Evolutionary conservation across 495 filamentous ascomycete genomes (phyloP).

Genomic region (Endocarpon pusillum): DNA sequence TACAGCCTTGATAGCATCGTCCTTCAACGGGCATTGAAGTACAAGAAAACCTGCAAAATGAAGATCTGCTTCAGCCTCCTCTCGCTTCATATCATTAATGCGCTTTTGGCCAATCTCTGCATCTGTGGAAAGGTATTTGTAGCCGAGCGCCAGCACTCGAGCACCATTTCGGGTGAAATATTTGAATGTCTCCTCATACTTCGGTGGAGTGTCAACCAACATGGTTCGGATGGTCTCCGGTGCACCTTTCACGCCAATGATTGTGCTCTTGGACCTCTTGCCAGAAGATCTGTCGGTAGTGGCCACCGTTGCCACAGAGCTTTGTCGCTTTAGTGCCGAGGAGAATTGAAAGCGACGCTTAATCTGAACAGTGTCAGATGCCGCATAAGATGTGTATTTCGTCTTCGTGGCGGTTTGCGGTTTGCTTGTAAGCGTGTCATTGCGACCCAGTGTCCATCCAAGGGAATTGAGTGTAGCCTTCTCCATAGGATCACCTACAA

Average conservation of each 20-base stretch:
- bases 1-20: constrained; percentile 83
- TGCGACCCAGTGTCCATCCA: constrained; percentile 78
- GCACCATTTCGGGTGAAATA: constrained; percentile 91
- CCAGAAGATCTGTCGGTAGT: constrained; percentile 47
- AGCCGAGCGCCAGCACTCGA: constrained; percentile 82
- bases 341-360: constrained; percentile 98
- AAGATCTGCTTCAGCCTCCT: constrained; percentile 74
- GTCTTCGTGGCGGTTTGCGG: constrained; percentile 28
- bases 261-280: constrained; percentile 61
- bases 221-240: constrained; percentile 92
- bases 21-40: constrained; percentile 87
- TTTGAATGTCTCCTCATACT: constrained; percentile 98
- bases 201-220: constrained; percentile 61
- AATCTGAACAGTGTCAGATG: constrained; percentile 58
- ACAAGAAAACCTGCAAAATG: constrained; percentile 91
- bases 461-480: constrained; percentile 82
- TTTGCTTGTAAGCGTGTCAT: constrained; percentile 52
- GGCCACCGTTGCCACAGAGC: constrained; percentile 71
- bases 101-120: constrained; percentile 61
- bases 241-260: constrained; percentile 90
- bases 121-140: constrained; percentile 72
- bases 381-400: constrained; percentile 18
- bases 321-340: constrained; percentile 87
- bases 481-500: constrained; percentile 98
- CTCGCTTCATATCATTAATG: constrained; percentile 84